These are phyloP conservation scores for Penicillium sp. DNA, from an alignment of 2,329 filamentous ascomycete species.

Conservation along the genomic window DNA sequence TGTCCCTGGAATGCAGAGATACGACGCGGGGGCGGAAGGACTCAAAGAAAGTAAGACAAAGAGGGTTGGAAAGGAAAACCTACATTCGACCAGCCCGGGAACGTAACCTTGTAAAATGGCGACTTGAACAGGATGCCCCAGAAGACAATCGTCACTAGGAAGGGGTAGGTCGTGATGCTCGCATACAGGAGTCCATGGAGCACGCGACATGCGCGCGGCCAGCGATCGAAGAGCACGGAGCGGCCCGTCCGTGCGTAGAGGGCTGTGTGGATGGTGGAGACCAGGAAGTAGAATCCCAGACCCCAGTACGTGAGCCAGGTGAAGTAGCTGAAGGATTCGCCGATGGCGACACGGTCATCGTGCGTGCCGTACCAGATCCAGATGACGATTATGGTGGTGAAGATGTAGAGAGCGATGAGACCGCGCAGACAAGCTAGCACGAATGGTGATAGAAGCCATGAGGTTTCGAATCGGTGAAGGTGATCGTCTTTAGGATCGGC, in stretches of 20 bases:
- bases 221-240: conserved; percentile 57
- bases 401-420: conserved; percentile 58
- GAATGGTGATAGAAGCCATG: conserved; percentile 72
- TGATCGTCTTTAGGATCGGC: conserved; percentile 43
- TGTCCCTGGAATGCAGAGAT: conserved; percentile 1
- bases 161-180: conserved; percentile 62
- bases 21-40: background rate
- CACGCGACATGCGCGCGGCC: conserved; percentile 62
- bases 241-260: conserved; percentile 59
- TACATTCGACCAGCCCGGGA: conserved; percentile 56
- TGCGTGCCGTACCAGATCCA: conserved; percentile 65
- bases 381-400: conserved; percentile 67
- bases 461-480: conserved; percentile 71
- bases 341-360: conserved; percentile 48
- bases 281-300: conserved; percentile 72
- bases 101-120: conserved; percentile 53
- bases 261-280: conserved; percentile 67
- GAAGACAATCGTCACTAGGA: conserved; percentile 70
- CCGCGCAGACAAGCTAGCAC: conserved; percentile 58
- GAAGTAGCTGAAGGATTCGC: conserved; percentile 73
- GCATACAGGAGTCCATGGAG: conserved; percentile 66
- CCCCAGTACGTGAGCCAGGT: conserved; percentile 82
- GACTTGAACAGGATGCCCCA: conserved; percentile 62
- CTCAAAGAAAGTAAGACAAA: background rate
- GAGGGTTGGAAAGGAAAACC: conserved; percentile 10